These are phyloP conservation scores for Phytophthora europaea DNA, from an alignment of 352 stramenopile genomes.

Conservation along the genomic window DNA sequence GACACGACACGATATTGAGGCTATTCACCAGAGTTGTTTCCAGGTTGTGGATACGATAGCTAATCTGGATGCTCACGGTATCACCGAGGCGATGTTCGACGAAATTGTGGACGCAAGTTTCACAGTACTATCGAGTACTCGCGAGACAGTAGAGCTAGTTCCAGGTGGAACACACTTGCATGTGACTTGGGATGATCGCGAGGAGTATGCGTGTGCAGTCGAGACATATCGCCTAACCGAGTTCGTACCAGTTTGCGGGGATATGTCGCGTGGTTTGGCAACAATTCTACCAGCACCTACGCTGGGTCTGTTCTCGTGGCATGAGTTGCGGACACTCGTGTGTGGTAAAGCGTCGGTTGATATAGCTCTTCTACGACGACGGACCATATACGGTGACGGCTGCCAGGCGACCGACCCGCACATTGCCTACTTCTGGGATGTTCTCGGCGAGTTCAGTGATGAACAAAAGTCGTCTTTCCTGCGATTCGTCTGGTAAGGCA, in stretches of 20 bases:
- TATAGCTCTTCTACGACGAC: conserved; percentile 82
- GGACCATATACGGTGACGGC: conserved; percentile 92
- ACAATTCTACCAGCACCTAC: conserved; percentile 89
- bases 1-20: conserved; percentile 82
- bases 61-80: conserved; percentile 78
- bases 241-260: conserved; percentile 78
- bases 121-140: conserved; percentile 86
- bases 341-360: conserved; percentile 92
- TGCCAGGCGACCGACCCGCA: conserved; percentile 89
- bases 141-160: conserved; percentile 82
- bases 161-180: conserved; percentile 81
- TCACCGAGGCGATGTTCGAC: conserved; percentile 90
- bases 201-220: conserved; percentile 83
- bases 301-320: conserved; percentile 89
- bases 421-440: conserved; percentile 93
- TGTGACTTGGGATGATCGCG: conserved; percentile 93
- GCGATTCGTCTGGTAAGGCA: conserved; percentile 85
- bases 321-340: conserved; percentile 90
- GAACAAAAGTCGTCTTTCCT: conserved; percentile 93
- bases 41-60: conserved; percentile 92
- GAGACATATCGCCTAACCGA: conserved; percentile 85
- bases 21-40: conserved; percentile 87
- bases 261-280: conserved; percentile 82
- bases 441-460: conserved; percentile 86
- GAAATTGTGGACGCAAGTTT: conserved; percentile 94